phyloP scores from a whole-genome alignment of 1,139 yeast species.

The Pneumocystis murina region DNA sequence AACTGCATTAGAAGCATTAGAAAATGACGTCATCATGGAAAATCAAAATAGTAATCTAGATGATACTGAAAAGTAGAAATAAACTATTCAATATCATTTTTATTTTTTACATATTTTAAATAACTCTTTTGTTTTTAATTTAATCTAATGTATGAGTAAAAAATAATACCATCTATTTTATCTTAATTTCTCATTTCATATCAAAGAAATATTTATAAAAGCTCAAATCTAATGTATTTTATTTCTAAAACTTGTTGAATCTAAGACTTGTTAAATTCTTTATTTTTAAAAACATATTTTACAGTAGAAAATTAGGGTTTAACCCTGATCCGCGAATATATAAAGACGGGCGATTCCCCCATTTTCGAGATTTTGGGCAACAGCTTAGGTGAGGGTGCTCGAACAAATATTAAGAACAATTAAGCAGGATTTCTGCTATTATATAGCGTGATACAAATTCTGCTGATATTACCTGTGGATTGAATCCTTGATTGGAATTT shows the following conservation, averaged over 20 bases:
- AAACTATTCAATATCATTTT: slow-evolving; percentile 6
- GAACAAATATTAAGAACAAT: not conserved
- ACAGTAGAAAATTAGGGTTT: too few species aligned
- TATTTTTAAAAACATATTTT: too few species aligned
- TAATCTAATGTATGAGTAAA: not conserved
- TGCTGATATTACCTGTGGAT: not conserved
- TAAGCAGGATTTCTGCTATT: not conserved
- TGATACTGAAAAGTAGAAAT: slow-evolving; percentile 4
- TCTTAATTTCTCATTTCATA: not conserved
- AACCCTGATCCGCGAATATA: too few species aligned
- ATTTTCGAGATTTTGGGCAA: too few species aligned
- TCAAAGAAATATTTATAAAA: not conserved
- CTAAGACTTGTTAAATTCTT: too few species aligned
- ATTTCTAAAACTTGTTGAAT: too few species aligned
- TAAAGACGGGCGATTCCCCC: too few species aligned
- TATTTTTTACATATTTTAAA: not conserved
- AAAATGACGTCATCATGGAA: slow-evolving; percentile 26
- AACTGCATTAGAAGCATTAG: slow-evolving; percentile 41
- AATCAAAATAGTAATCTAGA: slow-evolving; percentile 15
- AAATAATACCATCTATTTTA: not conserved
- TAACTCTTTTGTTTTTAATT: slow-evolving; percentile 23
- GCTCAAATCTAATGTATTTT: not conserved
- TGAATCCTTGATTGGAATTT: not conserved
- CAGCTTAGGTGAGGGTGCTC: not conserved
- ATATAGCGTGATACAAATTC: not conserved